A percentile compares a stretch with the other conserved stretches of the same genome.
Evolutionary conservation across 176 grass and related monocot species (phyloP).

Genomic region (Rhynchospora breviuscula): DNA sequence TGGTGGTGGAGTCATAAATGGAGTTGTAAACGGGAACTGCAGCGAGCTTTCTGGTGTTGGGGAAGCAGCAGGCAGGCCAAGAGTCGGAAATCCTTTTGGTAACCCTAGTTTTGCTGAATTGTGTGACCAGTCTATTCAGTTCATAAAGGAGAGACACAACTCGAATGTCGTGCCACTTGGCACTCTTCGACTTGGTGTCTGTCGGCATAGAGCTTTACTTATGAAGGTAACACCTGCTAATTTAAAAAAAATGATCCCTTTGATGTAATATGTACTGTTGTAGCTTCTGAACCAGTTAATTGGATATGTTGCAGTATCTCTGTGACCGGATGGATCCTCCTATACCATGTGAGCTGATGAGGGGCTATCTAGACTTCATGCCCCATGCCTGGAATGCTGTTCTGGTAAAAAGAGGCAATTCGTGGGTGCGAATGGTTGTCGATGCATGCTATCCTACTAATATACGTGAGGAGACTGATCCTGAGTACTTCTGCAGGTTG

Average conservation of each 20-base stretch:
- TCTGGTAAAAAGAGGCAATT: conserved; percentile 64
- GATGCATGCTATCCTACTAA: conserved; percentile 95
- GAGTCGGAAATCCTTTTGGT: conserved; percentile 22
- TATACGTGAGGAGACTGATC: conserved; percentile 88
- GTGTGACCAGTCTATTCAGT: conserved; percentile 64
- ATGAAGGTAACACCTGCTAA: conserved; percentile 62
- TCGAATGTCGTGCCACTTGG: conserved; percentile 92
- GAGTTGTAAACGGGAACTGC: not conserved
- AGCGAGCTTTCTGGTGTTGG: not conserved
- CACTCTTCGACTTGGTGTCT: conserved; percentile 74
- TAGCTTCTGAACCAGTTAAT: conserved; percentile 22
- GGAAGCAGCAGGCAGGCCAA: conserved; percentile 33
- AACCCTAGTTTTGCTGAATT: conserved; percentile 44
- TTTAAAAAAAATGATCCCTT: not conserved
- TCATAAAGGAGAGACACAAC: conserved; percentile 82
- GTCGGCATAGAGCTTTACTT: conserved; percentile 92
- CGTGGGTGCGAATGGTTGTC: conserved; percentile 75
- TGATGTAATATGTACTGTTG: not conserved
- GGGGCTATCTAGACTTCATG: conserved; percentile 90
- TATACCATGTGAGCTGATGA: conserved; percentile 91
- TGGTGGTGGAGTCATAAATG: conserved; percentile 34
- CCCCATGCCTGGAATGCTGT: conserved; percentile 98
- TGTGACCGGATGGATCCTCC: conserved; percentile 88
- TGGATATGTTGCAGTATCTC: conserved; percentile 60
- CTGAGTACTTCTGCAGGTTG: conserved; percentile 92